Evolutionary conservation across 192 early-diverging fungal species (phyloP).

Genomic region (Linnemannia zychae): DNA sequence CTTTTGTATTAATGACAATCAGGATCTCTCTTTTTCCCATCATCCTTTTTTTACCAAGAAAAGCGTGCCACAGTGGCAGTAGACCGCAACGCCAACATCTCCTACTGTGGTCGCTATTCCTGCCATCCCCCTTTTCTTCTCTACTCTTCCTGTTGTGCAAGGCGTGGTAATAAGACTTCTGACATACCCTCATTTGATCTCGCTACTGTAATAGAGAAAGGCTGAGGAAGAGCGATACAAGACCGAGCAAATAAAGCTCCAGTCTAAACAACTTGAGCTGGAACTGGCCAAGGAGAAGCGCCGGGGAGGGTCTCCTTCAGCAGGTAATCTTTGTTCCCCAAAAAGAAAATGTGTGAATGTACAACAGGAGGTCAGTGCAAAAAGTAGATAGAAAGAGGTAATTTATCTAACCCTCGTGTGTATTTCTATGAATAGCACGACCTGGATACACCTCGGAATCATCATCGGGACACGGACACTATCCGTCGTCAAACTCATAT

Average conservation of each 20-base stretch:
- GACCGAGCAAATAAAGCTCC: constrained; percentile 56
- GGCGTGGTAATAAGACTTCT: background rate
- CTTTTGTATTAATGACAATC: background rate
- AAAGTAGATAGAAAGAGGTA: background rate
- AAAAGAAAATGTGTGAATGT: background rate
- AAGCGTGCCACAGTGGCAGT: background rate
- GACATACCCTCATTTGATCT: background rate
- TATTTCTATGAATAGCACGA: constrained; percentile 4
- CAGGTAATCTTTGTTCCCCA: constrained; percentile 12
- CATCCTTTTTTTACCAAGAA: background rate
- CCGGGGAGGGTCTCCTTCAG: constrained; percentile 45
- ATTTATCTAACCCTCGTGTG: background rate
- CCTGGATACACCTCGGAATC: constrained; percentile 18
- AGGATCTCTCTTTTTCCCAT: background rate
- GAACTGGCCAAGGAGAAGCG: constrained; percentile 44
- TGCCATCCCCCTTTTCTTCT: background rate
- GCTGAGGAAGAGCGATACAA: constrained; percentile 61
- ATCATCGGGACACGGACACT: constrained; percentile 24
- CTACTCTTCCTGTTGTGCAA: background rate
- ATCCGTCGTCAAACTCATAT: constrained; percentile 17
- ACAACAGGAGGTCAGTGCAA: background rate
- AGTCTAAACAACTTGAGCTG: constrained; percentile 59
- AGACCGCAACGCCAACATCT: background rate
- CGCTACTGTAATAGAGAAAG: constrained; percentile 29
- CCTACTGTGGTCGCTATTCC: background rate